Base-by-base conservation (phyloP, 768 basidiomycete genomes). In the Boletus bicolor region DNA sequence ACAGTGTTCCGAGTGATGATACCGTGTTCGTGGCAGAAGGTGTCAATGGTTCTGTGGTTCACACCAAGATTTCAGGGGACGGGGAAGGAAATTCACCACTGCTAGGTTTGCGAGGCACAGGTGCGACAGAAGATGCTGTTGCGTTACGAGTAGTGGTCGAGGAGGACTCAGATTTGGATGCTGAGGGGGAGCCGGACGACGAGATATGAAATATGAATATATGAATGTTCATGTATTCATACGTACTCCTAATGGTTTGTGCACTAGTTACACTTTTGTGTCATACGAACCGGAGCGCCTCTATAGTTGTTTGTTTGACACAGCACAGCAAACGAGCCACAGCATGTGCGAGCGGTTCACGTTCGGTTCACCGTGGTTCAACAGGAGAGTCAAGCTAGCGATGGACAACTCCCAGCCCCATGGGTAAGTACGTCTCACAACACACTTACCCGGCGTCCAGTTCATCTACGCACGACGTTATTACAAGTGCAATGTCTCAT, bases 1-100 rank as follows among this genome's bases (percentile, higher is more conserved):
- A 80, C 63, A 85, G 84, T 58, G 73, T 77, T 54, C 80, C 81
- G 32, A 84, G 79, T 62, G 86, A 86, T 57, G 81, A 81, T 51
- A 84, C 81, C 9, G 73, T 84, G 41, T 75, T 75, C 44, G 76
- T 72, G 15, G 58, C 65, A 12, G 75, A 78, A 37, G 66, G 59
- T 7, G 62, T 63, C 5, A 62, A 64, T 28, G 65, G 61, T 15
- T 62, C 66, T 53, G 51, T 72, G 60, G 56, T 58, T 64, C 71
- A 63, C 59, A 68, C 47, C 66, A 67, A 69, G 51, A 62, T 61
- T 51, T 56, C 51, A 4, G 57, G 54, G 41, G 67, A 66, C 39
- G 59, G 53, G 48, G 64, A 62, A 39, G 59, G 46, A 6, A 38
- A 30, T 11, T 39, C 57, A 17, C 55, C 55, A 7, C 15, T 60